Evolutionary conservation across 176 grass and related monocot species (phyloP), one percentile per base, ranked within the genome.

Genomic region (Thalia dealbata): DNA sequence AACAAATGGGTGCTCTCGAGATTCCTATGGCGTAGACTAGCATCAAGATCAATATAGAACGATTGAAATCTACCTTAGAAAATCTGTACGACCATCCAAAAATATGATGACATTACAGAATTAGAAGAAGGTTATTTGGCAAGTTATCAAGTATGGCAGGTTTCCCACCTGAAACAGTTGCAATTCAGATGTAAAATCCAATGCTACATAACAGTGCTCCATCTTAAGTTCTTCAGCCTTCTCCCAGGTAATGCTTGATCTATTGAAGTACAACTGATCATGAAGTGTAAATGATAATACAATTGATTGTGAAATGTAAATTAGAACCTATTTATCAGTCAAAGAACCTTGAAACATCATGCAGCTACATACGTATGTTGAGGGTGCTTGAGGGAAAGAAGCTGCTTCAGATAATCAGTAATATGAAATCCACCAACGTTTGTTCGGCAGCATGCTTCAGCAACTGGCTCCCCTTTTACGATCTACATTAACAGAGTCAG

Each of bases 221-320:
- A 80, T 93, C 87, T 99, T 99, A 77, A 99, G 76, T 45, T 99
- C 90, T 81, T 99, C 95, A 59, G 90, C 76, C 69, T 99, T 93
- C 26, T 93, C 95, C 95, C 87, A 99, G 64, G 87, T 88, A 77
- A 99, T 85, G 72, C 69, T 99, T 82, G 90, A 78, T 71, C 95
- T 99, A 56, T 91, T 78, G 14, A 86, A 77, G 72, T 12, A 14
- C 3, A 74, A 52, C 58, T 80, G 70, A 56, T 74, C 79, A 72
- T 41, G 46, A 8, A 64, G 38, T 3, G 58, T 23, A 76, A 67
- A 38, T 38, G 32, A 38, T 38, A 79, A 48, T 75, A 42, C 73
- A 61, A 67, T 22, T 50, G 70, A 35, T 42, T 76, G 72, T 78
- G 65, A n/a, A 50, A 76, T 65, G 71, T 26, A 76, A 43, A 48